Evolutionary conservation across 2,329 filamentous ascomycete genomes (phyloP).

Genomic region (Arthrocladium fulminans): DNA sequence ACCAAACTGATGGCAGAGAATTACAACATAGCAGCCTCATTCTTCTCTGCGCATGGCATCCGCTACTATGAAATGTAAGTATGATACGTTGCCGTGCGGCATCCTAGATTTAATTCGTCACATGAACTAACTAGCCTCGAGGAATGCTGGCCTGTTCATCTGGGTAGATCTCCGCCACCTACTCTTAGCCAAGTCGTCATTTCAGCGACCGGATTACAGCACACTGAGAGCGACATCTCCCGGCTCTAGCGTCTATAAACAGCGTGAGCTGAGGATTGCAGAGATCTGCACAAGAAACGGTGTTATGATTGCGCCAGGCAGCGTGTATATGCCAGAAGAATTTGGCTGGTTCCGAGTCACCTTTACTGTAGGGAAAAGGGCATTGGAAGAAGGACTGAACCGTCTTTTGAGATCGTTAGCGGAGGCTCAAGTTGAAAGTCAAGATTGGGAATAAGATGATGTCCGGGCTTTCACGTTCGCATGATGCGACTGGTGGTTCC

Average conservation of each 20-base stretch:
- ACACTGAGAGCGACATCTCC: conserved; percentile 10
- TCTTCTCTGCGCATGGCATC: conserved; percentile 11
- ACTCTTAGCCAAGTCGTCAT: conserved; percentile 11
- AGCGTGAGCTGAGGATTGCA: background rate
- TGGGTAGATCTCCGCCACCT: conserved; percentile 17
- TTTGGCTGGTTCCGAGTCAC: conserved; percentile 17
- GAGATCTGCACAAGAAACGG: conserved; percentile 6
- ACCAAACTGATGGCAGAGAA: conserved; percentile 14
- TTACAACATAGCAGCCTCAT: conserved; percentile 14
- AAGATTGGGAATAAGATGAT: background rate
- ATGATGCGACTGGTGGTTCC: too few species aligned
- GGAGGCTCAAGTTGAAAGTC: background rate
- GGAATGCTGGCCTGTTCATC: conserved; percentile 16
- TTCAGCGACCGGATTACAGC: conserved; percentile 14
- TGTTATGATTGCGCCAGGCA: conserved; percentile 17
- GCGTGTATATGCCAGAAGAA: conserved; percentile 14
- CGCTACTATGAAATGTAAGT: conserved; percentile 10
- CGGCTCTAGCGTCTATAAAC: background rate
- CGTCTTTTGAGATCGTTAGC: conserved; percentile 9
- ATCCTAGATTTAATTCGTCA: background rate
- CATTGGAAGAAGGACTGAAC: conserved; percentile 15
- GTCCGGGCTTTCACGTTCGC: too few species aligned
- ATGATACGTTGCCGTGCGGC: background rate
- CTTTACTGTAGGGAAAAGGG: conserved; percentile 16
- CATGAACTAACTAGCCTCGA: background rate